Evolutionary conservation across 441 rosid species (phyloP), one percentile per base, ranked within the genome.

Genomic region (Breynia disticha): DNA sequence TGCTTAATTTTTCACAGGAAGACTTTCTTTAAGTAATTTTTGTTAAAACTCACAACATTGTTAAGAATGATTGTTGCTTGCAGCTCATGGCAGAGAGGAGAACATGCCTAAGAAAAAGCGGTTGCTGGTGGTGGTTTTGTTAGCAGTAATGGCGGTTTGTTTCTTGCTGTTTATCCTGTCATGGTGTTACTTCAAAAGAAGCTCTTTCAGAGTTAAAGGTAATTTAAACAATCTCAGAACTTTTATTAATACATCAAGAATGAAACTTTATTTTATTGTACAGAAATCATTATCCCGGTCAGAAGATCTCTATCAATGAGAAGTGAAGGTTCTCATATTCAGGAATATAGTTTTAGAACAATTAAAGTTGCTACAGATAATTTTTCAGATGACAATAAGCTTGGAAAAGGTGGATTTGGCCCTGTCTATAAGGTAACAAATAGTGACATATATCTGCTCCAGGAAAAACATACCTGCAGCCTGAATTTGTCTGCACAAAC

Each of bases 341-440:
- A 55, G 50, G 66, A 43, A 17, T 73, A 72, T 46, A 63, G 55
- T 56, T 69, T 59, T 55, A 48, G 56, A 4, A 32, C 16, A 20
- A 59, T 76, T 46, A 42, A 45, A 62, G 57, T 22, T 1, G 65
- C 69, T 43, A 65, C 69, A 12, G 7, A 55, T 38, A 16, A 60
- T 50, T 65, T 51, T 42, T 53, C 54, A 0, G 13, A 19, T 3
- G 28, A 16, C 43, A 57, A 59, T 38, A 19, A 43, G 18, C 20
- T 65, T 20, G 69, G 60, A 19, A 50, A 59, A 15, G 69, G 65
- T 20, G 69, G 65, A 8, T 65, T 53, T 55, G 65, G 65, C 13
- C 58, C 68, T 46, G 63, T 58, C 37, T 65, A 52, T 44, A 65
- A 53, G 68, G 68, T 63, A 79, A 75, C 74, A 75, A 6, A 74